Conservation (phyloP, 2,329 filamentous ascomycete genomes). For the Chaetomium olivaceum region DNA sequence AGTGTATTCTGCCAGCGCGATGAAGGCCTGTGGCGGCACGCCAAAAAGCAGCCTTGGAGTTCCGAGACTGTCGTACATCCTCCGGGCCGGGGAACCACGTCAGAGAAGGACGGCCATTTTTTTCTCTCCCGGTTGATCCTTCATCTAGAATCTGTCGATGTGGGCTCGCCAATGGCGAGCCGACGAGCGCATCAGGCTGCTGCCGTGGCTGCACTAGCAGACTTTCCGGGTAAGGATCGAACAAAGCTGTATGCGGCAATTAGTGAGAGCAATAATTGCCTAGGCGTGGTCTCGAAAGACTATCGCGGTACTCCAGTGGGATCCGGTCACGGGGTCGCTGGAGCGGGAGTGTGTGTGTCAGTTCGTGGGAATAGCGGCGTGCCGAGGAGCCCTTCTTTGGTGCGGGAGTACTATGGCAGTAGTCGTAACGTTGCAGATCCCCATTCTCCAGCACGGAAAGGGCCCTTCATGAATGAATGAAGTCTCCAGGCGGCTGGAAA, state of each 20-base stretch:
- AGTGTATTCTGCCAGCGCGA: not conserved
- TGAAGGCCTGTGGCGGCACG: not conserved
- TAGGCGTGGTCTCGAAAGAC: not conserved
- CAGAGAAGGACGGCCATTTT: not conserved
- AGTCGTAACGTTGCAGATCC: constrained; percentile 32
- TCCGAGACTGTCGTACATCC: not conserved
- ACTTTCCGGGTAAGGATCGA: not conserved
- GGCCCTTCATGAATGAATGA: constrained; percentile 16
- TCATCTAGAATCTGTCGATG: not conserved
- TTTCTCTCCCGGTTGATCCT: constrained; percentile 1
- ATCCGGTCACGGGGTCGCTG: constrained; percentile 5
- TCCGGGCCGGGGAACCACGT: not conserved
- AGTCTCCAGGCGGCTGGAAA: constrained; percentile 26
- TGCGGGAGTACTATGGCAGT: constrained; percentile 14
- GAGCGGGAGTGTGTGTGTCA: not conserved
- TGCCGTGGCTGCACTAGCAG: not conserved
- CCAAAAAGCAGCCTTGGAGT: not conserved
- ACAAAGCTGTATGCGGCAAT: not conserved
- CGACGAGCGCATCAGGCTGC: not conserved
- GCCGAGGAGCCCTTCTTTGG: not conserved
- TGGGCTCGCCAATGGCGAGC: not conserved
- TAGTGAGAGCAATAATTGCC: not conserved
- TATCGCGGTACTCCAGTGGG: not conserved
- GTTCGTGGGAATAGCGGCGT: not conserved
- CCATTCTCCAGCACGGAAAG: constrained; percentile 24